Evolutionary conservation across 2,329 filamentous ascomycete species (phyloP).

Genomic region (Penicillium sp.): DNA sequence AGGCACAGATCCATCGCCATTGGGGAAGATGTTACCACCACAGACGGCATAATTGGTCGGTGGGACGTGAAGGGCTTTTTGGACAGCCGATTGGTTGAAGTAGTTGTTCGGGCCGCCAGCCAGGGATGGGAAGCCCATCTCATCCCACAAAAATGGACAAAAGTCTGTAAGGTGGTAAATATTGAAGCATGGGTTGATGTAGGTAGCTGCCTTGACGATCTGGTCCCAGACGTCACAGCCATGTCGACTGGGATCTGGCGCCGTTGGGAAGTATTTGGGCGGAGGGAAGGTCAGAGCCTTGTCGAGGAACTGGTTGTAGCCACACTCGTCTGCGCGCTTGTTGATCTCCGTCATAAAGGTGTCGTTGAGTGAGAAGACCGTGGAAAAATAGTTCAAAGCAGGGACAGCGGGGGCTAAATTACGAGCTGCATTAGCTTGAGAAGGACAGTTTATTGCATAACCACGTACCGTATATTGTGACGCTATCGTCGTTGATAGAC

Average conservation of each 20-base stretch:
- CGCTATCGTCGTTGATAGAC: conserved; percentile 55
- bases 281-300: conserved; percentile 66
- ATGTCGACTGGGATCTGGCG: conserved; percentile 41
- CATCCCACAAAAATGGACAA: conserved; percentile 69
- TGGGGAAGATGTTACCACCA: conserved; percentile 42
- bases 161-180: conserved; percentile 71
- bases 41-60: conserved; percentile 46
- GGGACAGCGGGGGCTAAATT: conserved; percentile 39
- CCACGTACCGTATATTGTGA: conserved; percentile 51
- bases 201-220: conserved; percentile 55
- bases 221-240: conserved; percentile 61
- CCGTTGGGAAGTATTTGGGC: conserved; percentile 58
- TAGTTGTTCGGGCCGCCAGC: conserved; percentile 64
- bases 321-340: conserved; percentile 43
- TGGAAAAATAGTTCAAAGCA: conserved; percentile 44
- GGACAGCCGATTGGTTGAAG: conserved; percentile 70
- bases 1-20: conserved; percentile 52
- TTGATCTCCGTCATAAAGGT: conserved; percentile 44
- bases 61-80: conserved; percentile 64
- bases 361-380: conserved; percentile 46
- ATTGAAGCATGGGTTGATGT: conserved; percentile 76
- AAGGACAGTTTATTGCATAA: accelerated
- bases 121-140: conserved; percentile 68
- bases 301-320: conserved; percentile 46
- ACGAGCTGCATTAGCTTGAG: neutral